Conservation (phyloP, 495 filamentous ascomycete genomes). For the Rostrohypoxylon terebratum region DNA sequence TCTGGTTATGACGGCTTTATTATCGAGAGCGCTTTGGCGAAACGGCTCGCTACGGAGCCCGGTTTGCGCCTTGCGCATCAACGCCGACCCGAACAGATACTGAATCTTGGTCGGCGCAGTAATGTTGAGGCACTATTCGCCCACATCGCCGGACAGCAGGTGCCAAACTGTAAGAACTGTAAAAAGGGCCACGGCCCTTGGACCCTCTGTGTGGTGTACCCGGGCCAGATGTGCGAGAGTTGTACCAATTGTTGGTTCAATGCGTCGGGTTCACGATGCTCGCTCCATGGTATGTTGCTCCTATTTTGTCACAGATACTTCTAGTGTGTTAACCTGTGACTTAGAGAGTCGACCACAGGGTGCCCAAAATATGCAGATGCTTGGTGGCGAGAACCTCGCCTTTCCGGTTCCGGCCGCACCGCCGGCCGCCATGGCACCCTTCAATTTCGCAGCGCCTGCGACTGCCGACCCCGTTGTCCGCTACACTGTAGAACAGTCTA, state of each 20-base stretch:
- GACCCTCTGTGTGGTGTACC: slow-evolving; percentile 60
- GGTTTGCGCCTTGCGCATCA: slow-evolving; percentile 59
- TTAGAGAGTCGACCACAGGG: slow-evolving; percentile 46
- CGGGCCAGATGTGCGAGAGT: slow-evolving; percentile 65
- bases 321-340: slow-evolving; percentile 11
- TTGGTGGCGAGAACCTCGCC: slow-evolving; percentile 39
- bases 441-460: slow-evolving; percentile 48
- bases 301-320: background rate
- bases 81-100: slow-evolving; percentile 58
- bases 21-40: slow-evolving; percentile 61
- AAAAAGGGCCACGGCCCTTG: slow-evolving; percentile 65
- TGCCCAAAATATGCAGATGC: slow-evolving; percentile 39
- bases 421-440: slow-evolving; percentile 42
- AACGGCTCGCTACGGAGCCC: slow-evolving; percentile 57
- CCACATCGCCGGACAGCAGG: slow-evolving; percentile 59
- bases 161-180: slow-evolving; percentile 62
- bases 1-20: slow-evolving; percentile 57
- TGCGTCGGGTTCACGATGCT: slow-evolving; percentile 61
- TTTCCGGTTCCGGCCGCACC: slow-evolving; percentile 41
- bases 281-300: slow-evolving; percentile 61
- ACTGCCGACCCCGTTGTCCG: slow-evolving; percentile 54
- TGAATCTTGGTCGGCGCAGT: slow-evolving; percentile 60
- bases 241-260: slow-evolving; percentile 67
- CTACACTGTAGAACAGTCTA: slow-evolving; percentile 53
- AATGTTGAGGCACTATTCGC: slow-evolving; percentile 65